phyloP scores from a whole-genome alignment of 2,329 filamentous ascomycete genomes.

The Exophiala mesophila region DNA sequence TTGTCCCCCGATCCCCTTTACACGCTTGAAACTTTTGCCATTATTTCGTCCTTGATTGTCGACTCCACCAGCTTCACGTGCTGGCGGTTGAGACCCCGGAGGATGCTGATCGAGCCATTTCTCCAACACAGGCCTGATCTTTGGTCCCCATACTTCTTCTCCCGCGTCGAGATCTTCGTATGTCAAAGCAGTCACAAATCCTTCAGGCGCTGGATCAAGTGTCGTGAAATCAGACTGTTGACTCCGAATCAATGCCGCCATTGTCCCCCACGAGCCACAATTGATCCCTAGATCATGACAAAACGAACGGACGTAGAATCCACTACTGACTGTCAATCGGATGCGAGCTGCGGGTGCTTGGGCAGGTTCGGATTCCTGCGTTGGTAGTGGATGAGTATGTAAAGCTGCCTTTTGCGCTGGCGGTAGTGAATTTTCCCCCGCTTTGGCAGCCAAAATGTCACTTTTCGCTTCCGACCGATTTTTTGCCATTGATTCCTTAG shows the following conservation, averaged over 20 bases:
- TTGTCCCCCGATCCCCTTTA: conserved; percentile 6
- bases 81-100: no score
- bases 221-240: conserved; percentile 69
- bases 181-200: conserved; percentile 61
- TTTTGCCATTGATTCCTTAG: conserved; percentile 9
- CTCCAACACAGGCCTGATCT: conserved; percentile 58
- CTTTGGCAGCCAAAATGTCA: conserved; percentile 20
- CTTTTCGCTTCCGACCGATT: not conserved
- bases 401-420: conserved; percentile 24
- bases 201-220: conserved; percentile 27
- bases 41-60: no score
- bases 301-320: conserved; percentile 93
- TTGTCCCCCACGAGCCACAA: conserved; percentile 74
- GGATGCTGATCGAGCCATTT: conserved; percentile 45
- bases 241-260: conserved; percentile 76
- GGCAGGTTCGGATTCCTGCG: conserved; percentile 16
- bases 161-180: conserved; percentile 71
- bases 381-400: conserved; percentile 24
- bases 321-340: conserved; percentile 87
- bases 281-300: conserved; percentile 86
- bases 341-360: conserved; percentile 69
- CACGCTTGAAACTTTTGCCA: no score
- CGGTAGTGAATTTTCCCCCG: conserved; percentile 18
- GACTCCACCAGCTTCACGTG: no score
- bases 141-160: conserved; percentile 76